phyloP scores from a whole-genome alignment of 148 eudicot genomes.

The Oxyria digyna region DNA sequence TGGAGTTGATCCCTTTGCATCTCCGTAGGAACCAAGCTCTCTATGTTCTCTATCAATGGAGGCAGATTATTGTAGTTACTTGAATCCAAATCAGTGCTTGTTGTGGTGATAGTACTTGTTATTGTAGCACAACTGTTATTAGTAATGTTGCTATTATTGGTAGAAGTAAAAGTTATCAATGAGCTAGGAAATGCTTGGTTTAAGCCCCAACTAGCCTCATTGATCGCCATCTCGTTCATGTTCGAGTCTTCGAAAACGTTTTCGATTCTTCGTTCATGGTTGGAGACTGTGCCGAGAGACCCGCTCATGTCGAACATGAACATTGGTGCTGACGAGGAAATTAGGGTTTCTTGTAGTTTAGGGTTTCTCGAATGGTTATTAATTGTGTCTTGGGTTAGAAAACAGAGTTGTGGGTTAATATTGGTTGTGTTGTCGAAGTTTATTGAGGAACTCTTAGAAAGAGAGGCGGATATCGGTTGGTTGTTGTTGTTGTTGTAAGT shows the following conservation, averaged over 20 bases:
- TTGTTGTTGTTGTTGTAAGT: background rate
- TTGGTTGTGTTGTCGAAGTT: background rate
- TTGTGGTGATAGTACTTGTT: slow-evolving; percentile 5
- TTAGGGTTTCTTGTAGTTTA: slow-evolving; percentile 17
- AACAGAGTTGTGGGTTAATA: background rate
- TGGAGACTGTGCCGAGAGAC: slow-evolving; percentile 10
- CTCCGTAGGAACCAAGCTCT: slow-evolving; percentile 31
- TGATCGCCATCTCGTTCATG: background rate
- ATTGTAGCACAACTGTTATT: slow-evolving; percentile 10
- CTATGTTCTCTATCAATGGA: slow-evolving; percentile 45
- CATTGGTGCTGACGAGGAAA: slow-evolving; percentile 26
- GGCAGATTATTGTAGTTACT: slow-evolving; percentile 26
- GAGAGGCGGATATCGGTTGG: slow-evolving; percentile 7
- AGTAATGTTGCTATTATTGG: background rate
- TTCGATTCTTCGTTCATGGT: background rate
- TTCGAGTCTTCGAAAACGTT: background rate
- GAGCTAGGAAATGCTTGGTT: slow-evolving; percentile 10
- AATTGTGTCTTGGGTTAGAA: slow-evolving; percentile 12
- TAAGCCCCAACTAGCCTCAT: slow-evolving; percentile 16
- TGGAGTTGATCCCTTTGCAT: slow-evolving; percentile 20
- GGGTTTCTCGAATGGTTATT: slow-evolving; percentile 9
- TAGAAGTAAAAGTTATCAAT: slow-evolving; percentile 3
- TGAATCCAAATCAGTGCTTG: slow-evolving; percentile 14
- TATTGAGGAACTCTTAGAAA: background rate
- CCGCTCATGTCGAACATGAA: slow-evolving; percentile 53